A percentile compares a stretch with the other conserved stretches of the same genome.
These are phyloP conservation scores for Chrysanthemum lavandulifolium DNA, from an alignment of 129 eudicot genomes.

Conservation along the genomic window DNA sequence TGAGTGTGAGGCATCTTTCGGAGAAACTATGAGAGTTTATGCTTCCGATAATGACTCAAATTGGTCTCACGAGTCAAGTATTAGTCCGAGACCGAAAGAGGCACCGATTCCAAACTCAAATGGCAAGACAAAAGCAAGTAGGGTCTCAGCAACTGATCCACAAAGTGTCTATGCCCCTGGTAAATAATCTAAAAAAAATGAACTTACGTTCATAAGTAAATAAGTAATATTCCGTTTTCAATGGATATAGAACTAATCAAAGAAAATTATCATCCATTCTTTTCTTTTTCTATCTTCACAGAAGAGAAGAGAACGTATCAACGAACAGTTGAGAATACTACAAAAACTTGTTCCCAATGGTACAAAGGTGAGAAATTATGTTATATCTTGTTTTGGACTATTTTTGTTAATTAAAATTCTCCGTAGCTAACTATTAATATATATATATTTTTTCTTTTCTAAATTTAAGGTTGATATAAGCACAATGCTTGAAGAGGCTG, in stretches of 20 bases:
- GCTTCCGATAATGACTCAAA: constrained; percentile 61
- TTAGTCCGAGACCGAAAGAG: constrained; percentile 22
- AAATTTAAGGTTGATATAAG: constrained; percentile 68
- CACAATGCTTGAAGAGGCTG: constrained; percentile 96
- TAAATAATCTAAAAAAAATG: constrained; percentile 16
- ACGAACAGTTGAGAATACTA: constrained; percentile 61
- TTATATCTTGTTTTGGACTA: constrained; percentile 7
- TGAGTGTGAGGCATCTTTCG: constrained; percentile 16
- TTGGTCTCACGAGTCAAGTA: constrained; percentile 36
- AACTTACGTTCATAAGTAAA: background rate
- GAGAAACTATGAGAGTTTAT: constrained; percentile 31
- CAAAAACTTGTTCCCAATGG: constrained; percentile 84
- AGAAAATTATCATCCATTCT: background rate
- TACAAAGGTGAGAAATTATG: constrained; percentile 52
- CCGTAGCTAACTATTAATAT: background rate
- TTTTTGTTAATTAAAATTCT: constrained; percentile 5
- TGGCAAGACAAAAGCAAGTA: constrained; percentile 51
- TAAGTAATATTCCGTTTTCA: background rate
- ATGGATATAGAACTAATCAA: constrained; percentile 1
- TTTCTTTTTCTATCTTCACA: constrained; percentile 21
- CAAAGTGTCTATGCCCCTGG: constrained; percentile 86
- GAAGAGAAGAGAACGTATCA: constrained; percentile 83
- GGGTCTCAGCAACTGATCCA: constrained; percentile 81
- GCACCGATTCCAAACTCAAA: constrained; percentile 21
- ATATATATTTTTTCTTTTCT: background rate